A percentile compares a stretch with the other conserved stretches of the same genome.
Conservation (phyloP, 2,329 filamentous ascomycete genomes). For the Fusarium cyanostomum region DNA sequence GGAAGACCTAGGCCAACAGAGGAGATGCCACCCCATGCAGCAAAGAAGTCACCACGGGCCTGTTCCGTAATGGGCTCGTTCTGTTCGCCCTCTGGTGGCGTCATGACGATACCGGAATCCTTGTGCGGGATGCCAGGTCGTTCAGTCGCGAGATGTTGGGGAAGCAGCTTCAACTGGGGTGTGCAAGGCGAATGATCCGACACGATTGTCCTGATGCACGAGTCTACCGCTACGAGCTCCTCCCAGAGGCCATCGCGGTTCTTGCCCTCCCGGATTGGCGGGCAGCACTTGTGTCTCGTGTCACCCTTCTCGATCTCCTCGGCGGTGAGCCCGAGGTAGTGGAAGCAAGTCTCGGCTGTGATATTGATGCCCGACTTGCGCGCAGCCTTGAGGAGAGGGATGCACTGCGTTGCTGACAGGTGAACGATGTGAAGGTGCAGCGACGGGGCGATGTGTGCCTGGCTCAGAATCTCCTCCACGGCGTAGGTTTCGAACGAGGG, state of each 20-base stretch:
- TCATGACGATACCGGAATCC: conserved; percentile 64
- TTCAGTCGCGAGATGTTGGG: conserved; percentile 63
- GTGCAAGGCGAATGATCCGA: conserved; percentile 98
- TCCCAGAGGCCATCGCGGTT: conserved; percentile 91
- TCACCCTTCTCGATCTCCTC: conserved; percentile 86
- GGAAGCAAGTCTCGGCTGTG: conserved; percentile 95
- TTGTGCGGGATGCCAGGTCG: conserved; percentile 55
- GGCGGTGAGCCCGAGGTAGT: conserved; percentile 86
- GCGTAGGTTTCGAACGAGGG: conserved; percentile 92
- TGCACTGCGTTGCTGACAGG: conserved; percentile 87
- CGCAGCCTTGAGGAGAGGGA: conserved; percentile 80
- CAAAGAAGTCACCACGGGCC: conserved; percentile 84
- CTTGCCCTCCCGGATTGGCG: conserved; percentile 81
- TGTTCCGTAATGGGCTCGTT: conserved; percentile 49
- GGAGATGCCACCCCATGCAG: conserved; percentile 95
- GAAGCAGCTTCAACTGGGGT: conserved; percentile 89
- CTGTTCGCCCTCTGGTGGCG: conserved; percentile 42
- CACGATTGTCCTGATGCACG: conserved; percentile 90
- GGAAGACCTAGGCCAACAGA: conserved; percentile 92
- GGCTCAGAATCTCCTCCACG: conserved; percentile 83
- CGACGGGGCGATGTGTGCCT: conserved; percentile 81
- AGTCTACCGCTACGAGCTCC: conserved; percentile 75
- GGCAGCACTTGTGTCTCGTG: conserved; percentile 94
- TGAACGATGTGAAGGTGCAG: conserved; percentile 94
- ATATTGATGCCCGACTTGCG: conserved; percentile 80